phyloP scores from a whole-genome alignment of 164 flowering plant genomes.

The Aristolochia contorta region DNA sequence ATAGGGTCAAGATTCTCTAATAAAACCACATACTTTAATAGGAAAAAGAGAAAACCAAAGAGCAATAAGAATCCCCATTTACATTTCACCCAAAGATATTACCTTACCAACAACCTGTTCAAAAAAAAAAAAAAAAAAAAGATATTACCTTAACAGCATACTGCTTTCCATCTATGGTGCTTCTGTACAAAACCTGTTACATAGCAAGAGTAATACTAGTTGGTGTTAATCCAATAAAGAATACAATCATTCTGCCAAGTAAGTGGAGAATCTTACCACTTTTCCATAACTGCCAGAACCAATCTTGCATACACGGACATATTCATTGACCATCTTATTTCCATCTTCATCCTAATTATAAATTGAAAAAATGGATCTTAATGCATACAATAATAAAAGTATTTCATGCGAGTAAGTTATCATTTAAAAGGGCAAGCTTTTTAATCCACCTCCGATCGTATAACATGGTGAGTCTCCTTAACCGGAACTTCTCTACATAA shows the following conservation, averaged over 20 bases:
- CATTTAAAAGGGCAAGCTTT: too few relatives aligned
- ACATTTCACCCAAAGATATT: too few relatives aligned
- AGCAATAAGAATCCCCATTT: too few relatives aligned
- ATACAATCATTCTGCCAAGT: not conserved
- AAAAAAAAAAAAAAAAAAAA: not conserved
- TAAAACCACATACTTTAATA: too few relatives aligned
- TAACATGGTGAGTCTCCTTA: constrained; percentile 57
- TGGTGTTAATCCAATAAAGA: not conserved
- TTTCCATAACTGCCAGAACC: constrained; percentile 97
- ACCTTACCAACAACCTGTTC: constrained; percentile 98
- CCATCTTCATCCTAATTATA: constrained; percentile 78
- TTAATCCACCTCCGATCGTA: constrained; percentile 66
- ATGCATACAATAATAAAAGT: too few relatives aligned
- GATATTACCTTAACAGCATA: constrained; percentile 81
- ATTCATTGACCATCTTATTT: constrained; percentile 81
- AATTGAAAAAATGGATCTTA: not conserved
- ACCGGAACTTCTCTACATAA: constrained; percentile 84
- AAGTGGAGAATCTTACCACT: constrained; percentile 49
- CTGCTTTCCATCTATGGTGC: constrained; percentile 41
- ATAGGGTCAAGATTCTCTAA: too few relatives aligned
- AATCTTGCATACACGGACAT: constrained; percentile 69
- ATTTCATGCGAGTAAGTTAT: too few relatives aligned
- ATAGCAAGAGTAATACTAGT: not conserved
- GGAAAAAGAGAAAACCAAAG: too few relatives aligned
- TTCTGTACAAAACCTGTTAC: constrained; percentile 75